Evolutionary conservation across 768 basidiomycete species (phyloP).

Genomic region (Udeniomyces megalosporus): DNA sequence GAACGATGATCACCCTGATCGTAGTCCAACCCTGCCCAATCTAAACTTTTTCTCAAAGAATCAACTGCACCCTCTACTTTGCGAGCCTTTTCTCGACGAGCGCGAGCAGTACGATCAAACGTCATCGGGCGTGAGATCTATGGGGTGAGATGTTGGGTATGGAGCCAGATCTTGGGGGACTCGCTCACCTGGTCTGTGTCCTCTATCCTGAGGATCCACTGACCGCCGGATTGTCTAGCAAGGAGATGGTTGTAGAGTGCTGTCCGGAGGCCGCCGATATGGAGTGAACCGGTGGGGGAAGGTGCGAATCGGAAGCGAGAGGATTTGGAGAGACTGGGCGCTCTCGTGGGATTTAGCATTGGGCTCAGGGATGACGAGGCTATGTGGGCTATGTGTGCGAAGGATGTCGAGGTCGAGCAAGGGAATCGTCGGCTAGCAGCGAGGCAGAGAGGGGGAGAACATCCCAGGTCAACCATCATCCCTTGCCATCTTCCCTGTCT

Average conservation of each 20-base stretch:
- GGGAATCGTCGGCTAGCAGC: no score
- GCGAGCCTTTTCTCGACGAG: background rate
- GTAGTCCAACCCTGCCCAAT: slow-evolving; percentile 82
- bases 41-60: slow-evolving; percentile 40
- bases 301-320: slow-evolving; percentile 60
- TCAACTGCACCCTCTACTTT: slow-evolving; percentile 2
- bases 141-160: no score
- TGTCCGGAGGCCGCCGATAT: slow-evolving; percentile 86
- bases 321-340: no score
- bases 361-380: no score
- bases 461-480: no score
- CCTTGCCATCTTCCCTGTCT: no score
- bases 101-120: no score
- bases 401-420: no score
- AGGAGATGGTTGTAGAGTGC: slow-evolving; percentile 83
- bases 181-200: slow-evolving; percentile 63
- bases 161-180: background rate
- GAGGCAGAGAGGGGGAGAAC: no score
- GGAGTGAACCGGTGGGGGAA: slow-evolving; percentile 84
- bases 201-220: slow-evolving; percentile 83
- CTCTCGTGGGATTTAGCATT: no score
- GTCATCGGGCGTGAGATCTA: no score
- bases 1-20: slow-evolving; percentile 46
- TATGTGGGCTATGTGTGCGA: no score
- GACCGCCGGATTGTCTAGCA: slow-evolving; percentile 63